phyloP scores from a whole-genome alignment of 331 rosid genomes.

The Malus hybrid region DNA sequence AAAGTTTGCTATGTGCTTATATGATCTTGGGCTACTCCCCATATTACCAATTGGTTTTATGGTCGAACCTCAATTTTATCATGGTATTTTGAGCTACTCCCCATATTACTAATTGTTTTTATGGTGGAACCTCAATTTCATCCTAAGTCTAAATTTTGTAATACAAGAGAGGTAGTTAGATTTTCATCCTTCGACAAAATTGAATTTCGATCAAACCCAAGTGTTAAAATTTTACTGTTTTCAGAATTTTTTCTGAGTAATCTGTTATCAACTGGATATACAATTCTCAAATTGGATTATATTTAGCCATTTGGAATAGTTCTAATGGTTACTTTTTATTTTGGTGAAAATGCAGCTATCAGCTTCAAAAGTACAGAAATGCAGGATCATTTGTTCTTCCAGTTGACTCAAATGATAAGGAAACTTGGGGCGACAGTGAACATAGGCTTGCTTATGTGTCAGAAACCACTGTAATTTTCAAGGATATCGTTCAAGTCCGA shows the following conservation, averaged over 20 bases:
- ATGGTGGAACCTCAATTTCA: no score
- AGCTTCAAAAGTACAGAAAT: conserved; percentile 83
- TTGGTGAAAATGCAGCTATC: conserved; percentile 50
- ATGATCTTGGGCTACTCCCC: no score
- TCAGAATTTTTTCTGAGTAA: background rate
- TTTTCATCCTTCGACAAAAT: background rate
- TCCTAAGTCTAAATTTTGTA: background rate
- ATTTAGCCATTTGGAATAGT: background rate
- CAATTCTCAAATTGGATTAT: background rate
- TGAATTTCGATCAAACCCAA: background rate
- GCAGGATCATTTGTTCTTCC: conserved; percentile 95
- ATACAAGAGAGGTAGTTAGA: background rate
- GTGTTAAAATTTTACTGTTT: background rate
- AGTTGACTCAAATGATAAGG: conserved; percentile 73
- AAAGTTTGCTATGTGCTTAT: no score
- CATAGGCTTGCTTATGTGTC: conserved; percentile 95
- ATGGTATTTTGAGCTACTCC: no score
- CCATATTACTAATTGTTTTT: no score
- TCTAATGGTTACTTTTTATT: background rate
- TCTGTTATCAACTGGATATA: no score
- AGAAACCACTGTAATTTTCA: conserved; percentile 93
- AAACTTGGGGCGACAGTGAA: conserved; percentile 93
- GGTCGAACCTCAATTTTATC: no score
- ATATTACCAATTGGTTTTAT: no score
- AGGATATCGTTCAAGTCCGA: conserved; percentile 79